A percentile compares a stretch with the other conserved stretches of the same genome.
These are phyloP conservation scores for Sorghum bicolor DNA, from an alignment of 176 grass and related monocot genomes.

Conservation along the genomic window Sorghum_bicolor_NCBIv3 NC_012879.2:3027001-3027500, in stretches of 20 bases:
- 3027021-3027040: neutral
- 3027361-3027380: conserved; percentile 33
- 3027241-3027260: conserved; percentile 60
- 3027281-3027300: neutral
- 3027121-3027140: neutral
- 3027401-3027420: conserved; percentile 69
- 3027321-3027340: neutral
- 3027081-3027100: conserved; percentile 54
- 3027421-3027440: conserved; percentile 27
- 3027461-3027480: neutral
- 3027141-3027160: neutral
- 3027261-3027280: conserved; percentile 23
- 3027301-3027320: neutral
- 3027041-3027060: conserved; percentile 23
- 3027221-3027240: conserved; percentile 76
- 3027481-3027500: neutral
- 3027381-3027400: neutral
- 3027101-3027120: neutral
- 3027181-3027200: conserved; percentile 57
- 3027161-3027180: neutral
- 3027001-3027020: neutral
- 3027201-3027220: conserved; percentile 68
- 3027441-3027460: neutral
- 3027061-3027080: conserved; percentile 60
- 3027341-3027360: neutral